phyloP scores from a whole-genome alignment of 139 green algal species.

The Parachlorella kessleri region DNA sequence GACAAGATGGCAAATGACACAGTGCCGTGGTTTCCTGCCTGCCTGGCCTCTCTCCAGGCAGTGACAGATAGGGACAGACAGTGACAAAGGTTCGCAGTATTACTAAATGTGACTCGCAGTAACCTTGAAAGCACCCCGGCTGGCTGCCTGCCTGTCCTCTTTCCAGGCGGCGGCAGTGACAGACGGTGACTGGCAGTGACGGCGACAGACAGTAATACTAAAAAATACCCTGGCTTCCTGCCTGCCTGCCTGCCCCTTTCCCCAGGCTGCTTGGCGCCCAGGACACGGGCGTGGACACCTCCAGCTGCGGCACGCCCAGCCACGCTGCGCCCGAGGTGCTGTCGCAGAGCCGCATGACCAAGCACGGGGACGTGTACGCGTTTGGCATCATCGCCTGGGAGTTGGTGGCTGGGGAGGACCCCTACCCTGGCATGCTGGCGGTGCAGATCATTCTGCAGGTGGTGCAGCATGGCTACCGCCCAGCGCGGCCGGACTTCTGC shows the following conservation, averaged over 20 bases:
- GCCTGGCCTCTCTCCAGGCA: too few relatives aligned
- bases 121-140: background rate
- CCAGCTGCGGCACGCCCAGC: conserved; percentile 6
- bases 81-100: background rate
- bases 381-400: conserved; percentile 40
- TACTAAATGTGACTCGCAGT: background rate
- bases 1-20: background rate
- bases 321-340: conserved; percentile 31
- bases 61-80: background rate
- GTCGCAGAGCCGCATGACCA: conserved; percentile 22
- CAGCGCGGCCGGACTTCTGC: background rate
- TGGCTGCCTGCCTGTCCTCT: background rate
- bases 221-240: background rate
- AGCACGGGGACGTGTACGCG: conserved; percentile 27
- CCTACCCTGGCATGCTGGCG: conserved; percentile 7
- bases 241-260: background rate
- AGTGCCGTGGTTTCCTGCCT: background rate
- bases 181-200: too few relatives aligned
- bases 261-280: background rate
- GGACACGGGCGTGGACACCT: conserved; percentile 9
- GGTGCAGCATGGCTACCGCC: conserved; percentile 1
- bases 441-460: conserved; percentile 21
- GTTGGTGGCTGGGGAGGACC: background rate
- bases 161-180: background rate
- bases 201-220: too few relatives aligned